Evolutionary conservation across 768 basidiomycete species (phyloP), one percentile per base, ranked within the genome.

Genomic region (Termitomyces sp.): DNA sequence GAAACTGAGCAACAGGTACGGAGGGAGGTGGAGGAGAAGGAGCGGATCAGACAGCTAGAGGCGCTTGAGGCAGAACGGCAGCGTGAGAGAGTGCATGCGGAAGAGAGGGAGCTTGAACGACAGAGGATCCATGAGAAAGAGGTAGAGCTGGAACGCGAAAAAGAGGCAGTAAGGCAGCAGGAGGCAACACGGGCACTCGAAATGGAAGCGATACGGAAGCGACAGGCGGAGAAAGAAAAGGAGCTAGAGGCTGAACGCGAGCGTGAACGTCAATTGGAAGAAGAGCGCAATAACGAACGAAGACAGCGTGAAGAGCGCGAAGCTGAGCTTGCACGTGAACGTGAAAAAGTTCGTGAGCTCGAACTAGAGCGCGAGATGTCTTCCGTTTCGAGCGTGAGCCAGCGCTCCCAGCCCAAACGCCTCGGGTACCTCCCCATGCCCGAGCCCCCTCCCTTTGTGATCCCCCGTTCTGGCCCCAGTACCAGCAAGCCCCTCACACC

Each of bases 171-270:
- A 12, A 59, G 47, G 2, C 59, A 67, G 14, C 66, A 62, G 46
- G 63, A 64, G 29, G 55, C 17, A 4, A 54, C 51, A 14, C 60
- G 57, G 25, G 52, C 25, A 4, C 40, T 42, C 11, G 63, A 64
- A 17, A 36, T 53, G 31, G 63, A 64, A 8, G 32, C 6, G 11
- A 31, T 57, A 7, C 37, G 43, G 5, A 56, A 58, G 31, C 60
- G 55, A 15, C 57, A 64, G 20, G 32, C 59, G 50, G 56, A 57
- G 59, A 57, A 47, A 43, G 55, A 58, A 31, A 46, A 57, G 32
- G 34, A 63, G 60, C 42, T 67, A 37, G 57, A 68, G 63, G 50
- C 64, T 0, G 70, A 71, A 38, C 60, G 60, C n/a, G 63, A 68
- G 54, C 60, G 55, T 15, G 68, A 66, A 38, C 59, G 57, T 32